phyloP scores from a whole-genome alignment of 2,329 filamentous ascomycete genomes.

The Calonectria honghensis region DNA sequence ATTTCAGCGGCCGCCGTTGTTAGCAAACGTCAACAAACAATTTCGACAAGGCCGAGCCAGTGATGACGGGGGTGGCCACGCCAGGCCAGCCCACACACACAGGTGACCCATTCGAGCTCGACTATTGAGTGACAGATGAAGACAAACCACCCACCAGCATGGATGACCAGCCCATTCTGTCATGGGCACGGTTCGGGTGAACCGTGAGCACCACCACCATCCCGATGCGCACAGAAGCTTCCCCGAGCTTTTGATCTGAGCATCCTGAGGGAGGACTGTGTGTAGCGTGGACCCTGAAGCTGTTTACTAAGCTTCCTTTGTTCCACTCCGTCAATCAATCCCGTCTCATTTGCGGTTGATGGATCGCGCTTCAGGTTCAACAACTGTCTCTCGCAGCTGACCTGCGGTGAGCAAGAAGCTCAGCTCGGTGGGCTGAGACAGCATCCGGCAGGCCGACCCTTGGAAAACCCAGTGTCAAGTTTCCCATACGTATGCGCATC shows the following conservation, averaged over 20 bases:
- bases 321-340: not conserved
- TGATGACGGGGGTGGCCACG: not conserved
- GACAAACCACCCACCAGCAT: constrained; percentile 28
- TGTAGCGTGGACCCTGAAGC: constrained; percentile 16
- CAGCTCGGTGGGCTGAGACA: constrained; percentile 22
- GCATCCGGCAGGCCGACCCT: not conserved
- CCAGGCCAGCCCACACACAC: not conserved
- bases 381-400: not conserved
- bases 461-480: constrained; percentile 1
- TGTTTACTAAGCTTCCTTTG: not conserved
- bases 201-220: constrained; percentile 36
- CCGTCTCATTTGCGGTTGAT: constrained; percentile 13
- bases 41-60: constrained; percentile 4
- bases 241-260: constrained; percentile 9
- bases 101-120: constrained; percentile 2
- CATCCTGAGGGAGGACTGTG: not conserved
- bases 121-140: constrained; percentile 29
- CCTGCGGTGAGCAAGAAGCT: constrained; percentile 5
- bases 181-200: constrained; percentile 44
- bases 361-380: constrained; percentile 21
- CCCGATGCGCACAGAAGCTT: constrained; percentile 33
- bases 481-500: not conserved
- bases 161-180: constrained; percentile 29
- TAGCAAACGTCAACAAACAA: not conserved
- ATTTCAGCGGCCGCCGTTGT: constrained; percentile 7